Evolutionary conservation across 306 rosid genomes (phyloP), one percentile per base, ranked within the genome.

Genomic region (Fragaria ananassa): DNA sequence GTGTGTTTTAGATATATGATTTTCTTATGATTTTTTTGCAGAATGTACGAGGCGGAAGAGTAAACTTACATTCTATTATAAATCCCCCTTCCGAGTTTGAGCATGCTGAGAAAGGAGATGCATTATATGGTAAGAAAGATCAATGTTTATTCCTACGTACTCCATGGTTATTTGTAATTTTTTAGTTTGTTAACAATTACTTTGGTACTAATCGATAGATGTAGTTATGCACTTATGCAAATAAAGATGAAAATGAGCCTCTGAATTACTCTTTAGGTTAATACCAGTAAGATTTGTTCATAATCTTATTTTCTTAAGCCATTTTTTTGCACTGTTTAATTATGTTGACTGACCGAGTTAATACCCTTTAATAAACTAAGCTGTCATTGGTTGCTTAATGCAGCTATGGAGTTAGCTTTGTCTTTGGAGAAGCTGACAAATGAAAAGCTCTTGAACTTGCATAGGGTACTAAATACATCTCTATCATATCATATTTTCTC

Each of bases 341-440:
- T 62, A 39, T 37, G 54, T 56, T 1, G 23, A 54, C 12, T 27
- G 44, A 42, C 31, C 21, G 29, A 31, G 42, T 31, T 13, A 19
- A 61, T 29, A 31, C 8, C 2, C 47, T 44, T 27, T 8, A 49
- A 11, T 13, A 2, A 21, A 61, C 21, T 14, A 4, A 3, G 2
- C 10, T 49, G 19, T 66, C 72, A 4, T 25, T 37, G 54, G 21
- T 60, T 29, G 31, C 15, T 44, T 73, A 14, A 73, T 83, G 80
- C 88, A 95, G 97, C 97, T 47, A 95, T 90, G 97, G 97, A 95
- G 78, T 94, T 95, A 3, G 89, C 91, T 8, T 63, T 95, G 51
- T 89, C 99, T 49, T 77, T 92, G 80, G 99, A 95, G 88, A 95
- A 92, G 89, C 85, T 92, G 64, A 89, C 92, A 8, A 89, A 88